phyloP scores from a whole-genome alignment of 2,329 filamentous ascomycete species.

The Aspergillus jensenii region DNA sequence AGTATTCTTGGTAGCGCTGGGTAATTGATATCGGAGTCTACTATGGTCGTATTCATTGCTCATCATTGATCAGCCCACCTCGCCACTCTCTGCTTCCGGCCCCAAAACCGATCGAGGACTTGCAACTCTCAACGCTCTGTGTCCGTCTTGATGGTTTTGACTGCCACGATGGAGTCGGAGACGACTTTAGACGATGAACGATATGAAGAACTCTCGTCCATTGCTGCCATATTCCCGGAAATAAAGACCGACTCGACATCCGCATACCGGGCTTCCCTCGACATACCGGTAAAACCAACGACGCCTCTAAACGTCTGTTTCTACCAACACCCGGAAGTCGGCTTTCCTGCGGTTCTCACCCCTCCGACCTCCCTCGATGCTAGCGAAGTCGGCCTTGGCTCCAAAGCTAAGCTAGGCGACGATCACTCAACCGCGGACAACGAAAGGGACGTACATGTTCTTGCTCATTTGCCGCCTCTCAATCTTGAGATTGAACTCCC shows the following conservation, averaged over 20 bases:
- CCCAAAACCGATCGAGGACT: background rate
- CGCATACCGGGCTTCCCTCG: conserved; percentile 53
- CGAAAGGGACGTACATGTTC: conserved; percentile 42
- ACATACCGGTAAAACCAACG: conserved; percentile 56
- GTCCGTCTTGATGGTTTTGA: conserved; percentile 4
- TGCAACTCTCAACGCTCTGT: background rate
- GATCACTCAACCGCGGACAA: conserved; percentile 17
- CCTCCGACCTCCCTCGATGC: conserved; percentile 44
- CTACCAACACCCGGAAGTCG: conserved; percentile 34
- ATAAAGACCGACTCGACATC: conserved; percentile 49
- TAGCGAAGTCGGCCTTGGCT: conserved; percentile 19
- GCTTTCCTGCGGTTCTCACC: conserved; percentile 36
- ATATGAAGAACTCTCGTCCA: conserved; percentile 58
- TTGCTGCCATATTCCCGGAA: conserved; percentile 64
- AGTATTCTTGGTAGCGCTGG: conserved; percentile 8
- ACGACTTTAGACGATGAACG: conserved; percentile 54
- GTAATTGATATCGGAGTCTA: conserved; percentile 5
- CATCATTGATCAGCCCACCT: conserved; percentile 10
- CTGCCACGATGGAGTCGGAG: conserved; percentile 38
- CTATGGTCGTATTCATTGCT: conserved; percentile 9
- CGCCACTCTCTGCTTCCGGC: conserved; percentile 13
- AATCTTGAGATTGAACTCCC: conserved; percentile 54
- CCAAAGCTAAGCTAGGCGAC: conserved; percentile 24
- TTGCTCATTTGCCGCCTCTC: conserved; percentile 59
- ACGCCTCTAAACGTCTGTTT: conserved; percentile 51